A percentile compares a stretch with the other conserved stretches of the same genome.
These are phyloP conservation scores for Hypoxylon sp. DNA, from an alignment of 2,329 filamentous ascomycete species.

Conservation along the genomic window DNA sequence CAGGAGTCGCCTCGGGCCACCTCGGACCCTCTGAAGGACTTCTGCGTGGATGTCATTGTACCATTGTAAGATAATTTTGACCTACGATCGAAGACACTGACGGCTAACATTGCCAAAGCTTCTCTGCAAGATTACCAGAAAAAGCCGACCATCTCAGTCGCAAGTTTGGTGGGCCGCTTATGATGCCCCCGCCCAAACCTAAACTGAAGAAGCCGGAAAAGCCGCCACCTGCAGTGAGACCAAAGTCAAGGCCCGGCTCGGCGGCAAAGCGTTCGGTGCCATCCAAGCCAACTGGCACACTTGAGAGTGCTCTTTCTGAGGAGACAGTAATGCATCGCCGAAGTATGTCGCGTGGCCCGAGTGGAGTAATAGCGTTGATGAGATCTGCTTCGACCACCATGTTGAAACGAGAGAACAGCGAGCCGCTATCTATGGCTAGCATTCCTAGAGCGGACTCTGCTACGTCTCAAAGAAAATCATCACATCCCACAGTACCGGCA, in stretches of 20 bases:
- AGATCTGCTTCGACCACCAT: conserved; percentile 77
- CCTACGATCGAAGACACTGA: background rate
- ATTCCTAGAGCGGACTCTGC: conserved; percentile 62
- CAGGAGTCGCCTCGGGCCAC: conserved; percentile 60
- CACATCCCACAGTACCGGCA: conserved; percentile 56
- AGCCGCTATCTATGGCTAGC: conserved; percentile 67
- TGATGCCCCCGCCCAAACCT: conserved; percentile 67
- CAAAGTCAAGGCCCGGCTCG: conserved; percentile 67
- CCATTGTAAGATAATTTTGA: conserved; percentile 74
- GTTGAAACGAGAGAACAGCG: conserved; percentile 79
- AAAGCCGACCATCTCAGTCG: conserved; percentile 79
- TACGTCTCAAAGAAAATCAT: conserved; percentile 62
- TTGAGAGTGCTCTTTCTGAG: conserved; percentile 75
- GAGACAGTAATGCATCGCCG: conserved; percentile 67
- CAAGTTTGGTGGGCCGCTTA: conserved; percentile 81
- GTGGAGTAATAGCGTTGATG: conserved; percentile 73
- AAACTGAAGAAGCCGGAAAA: conserved; percentile 67
- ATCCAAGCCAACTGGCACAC: conserved; percentile 63
- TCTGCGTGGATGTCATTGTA: conserved; percentile 84
- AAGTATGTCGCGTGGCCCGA: conserved; percentile 70
- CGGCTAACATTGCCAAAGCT: conserved; percentile 66
- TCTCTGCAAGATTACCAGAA: conserved; percentile 81
- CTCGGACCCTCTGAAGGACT: conserved; percentile 78
- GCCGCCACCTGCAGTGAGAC: conserved; percentile 60
- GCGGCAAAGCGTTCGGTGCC: conserved; percentile 64